phyloP scores from a whole-genome alignment of 345 rosid species.

The Lepidium aucheri region DNA sequence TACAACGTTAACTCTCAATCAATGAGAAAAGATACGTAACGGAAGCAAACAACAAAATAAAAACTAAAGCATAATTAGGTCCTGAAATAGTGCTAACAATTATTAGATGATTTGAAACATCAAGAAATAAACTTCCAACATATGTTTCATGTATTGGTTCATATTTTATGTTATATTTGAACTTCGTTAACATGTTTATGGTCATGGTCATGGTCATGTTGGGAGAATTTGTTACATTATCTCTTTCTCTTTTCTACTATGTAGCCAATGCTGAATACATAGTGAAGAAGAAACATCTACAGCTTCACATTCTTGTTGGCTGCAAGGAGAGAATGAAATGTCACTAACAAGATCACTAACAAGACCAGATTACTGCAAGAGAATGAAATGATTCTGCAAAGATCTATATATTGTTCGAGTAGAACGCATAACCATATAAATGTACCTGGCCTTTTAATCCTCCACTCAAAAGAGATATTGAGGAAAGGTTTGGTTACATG shows the following conservation, averaged over 20 bases:
- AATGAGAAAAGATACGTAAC: no score
- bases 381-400: background rate
- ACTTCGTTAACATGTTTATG: background rate
- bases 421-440: constrained; percentile 12
- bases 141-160: background rate
- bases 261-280: background rate
- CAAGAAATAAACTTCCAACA: no score
- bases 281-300: background rate
- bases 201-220: background rate
- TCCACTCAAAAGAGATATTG: constrained; percentile 32
- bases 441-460: constrained; percentile 60
- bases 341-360: background rate
- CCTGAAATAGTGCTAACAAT: no score
- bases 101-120: no score
- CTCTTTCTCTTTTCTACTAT: background rate
- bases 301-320: background rate
- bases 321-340: background rate
- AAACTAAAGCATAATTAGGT: no score
- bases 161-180: background rate
- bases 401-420: background rate
- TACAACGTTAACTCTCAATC: no score
- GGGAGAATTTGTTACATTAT: background rate
- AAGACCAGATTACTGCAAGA: constrained; percentile 4
- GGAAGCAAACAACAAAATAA: no score
- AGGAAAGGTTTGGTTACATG: constrained; percentile 37